Evolutionary conservation across 1,284 basidiomycete species (phyloP), one percentile per base, ranked within the genome.

Genomic region (Puccinia brachypodii): DNA sequence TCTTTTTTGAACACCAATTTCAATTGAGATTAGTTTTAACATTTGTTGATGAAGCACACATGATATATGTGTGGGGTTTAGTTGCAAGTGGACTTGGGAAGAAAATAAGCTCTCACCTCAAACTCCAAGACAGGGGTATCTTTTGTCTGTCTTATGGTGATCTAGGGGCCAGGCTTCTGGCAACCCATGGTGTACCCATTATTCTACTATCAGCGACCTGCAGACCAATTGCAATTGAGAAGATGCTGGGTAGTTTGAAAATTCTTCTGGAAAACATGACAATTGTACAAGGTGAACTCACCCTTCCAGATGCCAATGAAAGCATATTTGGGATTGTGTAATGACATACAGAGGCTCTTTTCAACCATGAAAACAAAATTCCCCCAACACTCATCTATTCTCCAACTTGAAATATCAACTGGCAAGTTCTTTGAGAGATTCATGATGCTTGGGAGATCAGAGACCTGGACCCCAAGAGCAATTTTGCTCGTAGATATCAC

Each of bases 171-270:
- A n/a, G 16, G 11, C n/a, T 77, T 36, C 58, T 36, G 1, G 75
- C 75, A 66, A 33, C 38, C 0, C 28, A 33, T 60, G 31, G 50
- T 6, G 44, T 56, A 8, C 72, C 44, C 4, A 60, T 74, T 14
- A 44, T 74, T 9, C 33, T 66, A 50, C 28, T 77, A 14, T 77
- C 75, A 28, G 75, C 56, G 36, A 77, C 76, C 42, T 77, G 76
- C 62, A 28, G 60, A 14, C 76, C 76, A 8, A 68, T 38, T 31
- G 76, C 42, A 8, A 53, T 68, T 31, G 44, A 68, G 14, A 19
- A 33, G n/a, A 77, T 77, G 16, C 13, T 68, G 0, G 14, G 3
- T 25, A 64, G 60, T 40, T 68, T 77, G 47, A 68, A 38, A 13
- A 22, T 77, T 8, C 6, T 36, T 6, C 76, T 25, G 8, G 33